Conservation (phyloP, 768 basidiomycete species). For the Boletus sp. region DNA sequence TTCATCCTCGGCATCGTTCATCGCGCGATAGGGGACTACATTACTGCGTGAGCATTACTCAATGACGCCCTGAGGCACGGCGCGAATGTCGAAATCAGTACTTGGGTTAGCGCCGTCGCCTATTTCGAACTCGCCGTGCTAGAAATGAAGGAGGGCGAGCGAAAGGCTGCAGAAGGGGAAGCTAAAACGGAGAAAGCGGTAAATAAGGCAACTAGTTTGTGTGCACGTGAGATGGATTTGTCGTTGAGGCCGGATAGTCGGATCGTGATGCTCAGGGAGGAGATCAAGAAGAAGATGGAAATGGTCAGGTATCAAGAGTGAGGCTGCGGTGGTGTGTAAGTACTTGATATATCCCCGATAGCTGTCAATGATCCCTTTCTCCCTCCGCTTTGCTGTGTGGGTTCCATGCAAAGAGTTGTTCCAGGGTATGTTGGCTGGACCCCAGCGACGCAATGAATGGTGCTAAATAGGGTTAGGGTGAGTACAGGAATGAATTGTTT, state of each 20-base stretch:
- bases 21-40: conserved; percentile 51
- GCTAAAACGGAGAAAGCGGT: conserved; percentile 8
- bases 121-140: conserved; percentile 70
- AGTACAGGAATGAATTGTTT: no score
- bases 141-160: conserved; percentile 63
- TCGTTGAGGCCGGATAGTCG: conserved; percentile 67
- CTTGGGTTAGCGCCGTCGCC: conserved; percentile 68
- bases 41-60: conserved; percentile 47
- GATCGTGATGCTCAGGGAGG: conserved; percentile 66
- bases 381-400: no score
- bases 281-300: conserved; percentile 63
- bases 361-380: no score
- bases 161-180: conserved; percentile 33
- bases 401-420: no score
- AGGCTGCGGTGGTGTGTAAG: neutral
- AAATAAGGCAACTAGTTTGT: conserved; percentile 39
- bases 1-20: conserved; percentile 68
- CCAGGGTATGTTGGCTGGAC: no score
- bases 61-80: conserved; percentile 48
- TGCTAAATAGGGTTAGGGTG: no score
- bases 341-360: no score
- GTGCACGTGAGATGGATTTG: conserved; percentile 58
- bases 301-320: conserved; percentile 33
- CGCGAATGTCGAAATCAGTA: conserved; percentile 45
- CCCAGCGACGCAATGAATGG: no score